These are phyloP conservation scores for Xylaria longipes DNA, from an alignment of 495 filamentous ascomycete genomes.

Conservation along the genomic window DNA sequence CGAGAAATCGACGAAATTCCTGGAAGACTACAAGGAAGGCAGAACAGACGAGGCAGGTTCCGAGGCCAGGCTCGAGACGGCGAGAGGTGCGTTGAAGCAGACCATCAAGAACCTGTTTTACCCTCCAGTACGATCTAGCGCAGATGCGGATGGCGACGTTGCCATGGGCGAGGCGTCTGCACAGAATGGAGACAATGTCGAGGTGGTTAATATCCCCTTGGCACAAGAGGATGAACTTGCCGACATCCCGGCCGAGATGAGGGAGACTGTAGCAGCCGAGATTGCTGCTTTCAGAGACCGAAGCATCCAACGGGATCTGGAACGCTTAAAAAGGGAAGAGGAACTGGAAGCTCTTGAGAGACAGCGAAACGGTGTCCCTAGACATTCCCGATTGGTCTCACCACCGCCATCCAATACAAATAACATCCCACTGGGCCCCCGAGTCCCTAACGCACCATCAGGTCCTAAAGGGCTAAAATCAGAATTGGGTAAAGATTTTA, in stretches of 20 bases:
- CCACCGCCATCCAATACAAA: slow-evolving; percentile 75
- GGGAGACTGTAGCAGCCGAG: slow-evolving; percentile 93
- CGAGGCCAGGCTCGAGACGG: slow-evolving; percentile 72
- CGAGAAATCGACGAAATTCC: slow-evolving; percentile 75
- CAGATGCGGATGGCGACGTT: slow-evolving; percentile 68
- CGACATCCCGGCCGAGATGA: slow-evolving; percentile 95
- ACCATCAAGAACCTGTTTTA: slow-evolving; percentile 76
- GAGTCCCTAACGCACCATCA: slow-evolving; percentile 79
- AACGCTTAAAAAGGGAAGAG: slow-evolving; percentile 85
- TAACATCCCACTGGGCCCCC: slow-evolving; percentile 83
- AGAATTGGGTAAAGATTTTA: slow-evolving; percentile 53
- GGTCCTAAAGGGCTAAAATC: slow-evolving; percentile 78
- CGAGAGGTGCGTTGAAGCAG: slow-evolving; percentile 65
- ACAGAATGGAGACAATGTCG: slow-evolving; percentile 65
- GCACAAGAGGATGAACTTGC: slow-evolving; percentile 91
- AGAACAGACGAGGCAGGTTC: slow-evolving; percentile 67
- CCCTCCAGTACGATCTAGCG: slow-evolving; percentile 61
- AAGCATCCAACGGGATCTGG: slow-evolving; percentile 84
- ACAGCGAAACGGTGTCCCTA: slow-evolving; percentile 67
- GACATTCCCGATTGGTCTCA: slow-evolving; percentile 72
- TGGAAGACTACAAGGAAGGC: slow-evolving; percentile 76
- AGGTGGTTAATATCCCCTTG: slow-evolving; percentile 90
- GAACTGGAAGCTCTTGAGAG: slow-evolving; percentile 90
- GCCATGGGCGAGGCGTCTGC: slow-evolving; percentile 71
- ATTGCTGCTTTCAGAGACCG: slow-evolving; percentile 93